Conservation (phyloP, 2,329 filamentous ascomycete species). For the Nannizzia gypsea region DNA sequence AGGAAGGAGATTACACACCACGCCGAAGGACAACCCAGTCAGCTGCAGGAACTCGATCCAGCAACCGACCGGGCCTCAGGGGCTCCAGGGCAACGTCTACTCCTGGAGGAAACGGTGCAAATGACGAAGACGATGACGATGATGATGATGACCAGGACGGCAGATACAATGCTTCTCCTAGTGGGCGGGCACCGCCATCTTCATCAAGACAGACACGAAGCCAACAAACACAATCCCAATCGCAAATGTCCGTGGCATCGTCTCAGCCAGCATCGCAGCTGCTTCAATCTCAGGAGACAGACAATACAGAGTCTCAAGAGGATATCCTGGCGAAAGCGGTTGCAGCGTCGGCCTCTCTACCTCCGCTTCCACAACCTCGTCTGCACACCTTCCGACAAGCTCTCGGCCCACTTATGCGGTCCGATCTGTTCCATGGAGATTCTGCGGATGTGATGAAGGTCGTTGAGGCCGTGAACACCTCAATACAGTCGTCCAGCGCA, state of each 20-base stretch:
- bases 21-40: slow-evolving; percentile 15
- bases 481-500: slow-evolving; percentile 40
- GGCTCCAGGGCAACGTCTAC: slow-evolving; percentile 24
- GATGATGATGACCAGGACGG: slow-evolving; percentile 36
- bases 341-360: slow-evolving; percentile 29
- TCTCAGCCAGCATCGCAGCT: slow-evolving; percentile 67
- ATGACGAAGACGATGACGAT: slow-evolving; percentile 41
- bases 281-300: slow-evolving; percentile 40
- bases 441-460: slow-evolving; percentile 63
- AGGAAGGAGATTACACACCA: slow-evolving; percentile 17
- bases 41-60: slow-evolving; percentile 24
- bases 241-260: slow-evolving; percentile 59
- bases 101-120: background rate
- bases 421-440: slow-evolving; percentile 69
- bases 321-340: slow-evolving; percentile 5
- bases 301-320: slow-evolving; percentile 15
- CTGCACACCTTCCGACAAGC: slow-evolving; percentile 65
- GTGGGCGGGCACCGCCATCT: background rate
- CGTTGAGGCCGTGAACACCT: slow-evolving; percentile 65
- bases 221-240: slow-evolving; percentile 29
- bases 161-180: slow-evolving; percentile 41
- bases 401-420: slow-evolving; percentile 71
- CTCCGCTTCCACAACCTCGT: slow-evolving; percentile 49
- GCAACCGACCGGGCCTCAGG: slow-evolving; percentile 18
- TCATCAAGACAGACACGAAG: slow-evolving; percentile 10